Evolutionary conservation across 73 alveolate genomes (phyloP).

Genomic region (Durusdinium trenchii): DNA sequence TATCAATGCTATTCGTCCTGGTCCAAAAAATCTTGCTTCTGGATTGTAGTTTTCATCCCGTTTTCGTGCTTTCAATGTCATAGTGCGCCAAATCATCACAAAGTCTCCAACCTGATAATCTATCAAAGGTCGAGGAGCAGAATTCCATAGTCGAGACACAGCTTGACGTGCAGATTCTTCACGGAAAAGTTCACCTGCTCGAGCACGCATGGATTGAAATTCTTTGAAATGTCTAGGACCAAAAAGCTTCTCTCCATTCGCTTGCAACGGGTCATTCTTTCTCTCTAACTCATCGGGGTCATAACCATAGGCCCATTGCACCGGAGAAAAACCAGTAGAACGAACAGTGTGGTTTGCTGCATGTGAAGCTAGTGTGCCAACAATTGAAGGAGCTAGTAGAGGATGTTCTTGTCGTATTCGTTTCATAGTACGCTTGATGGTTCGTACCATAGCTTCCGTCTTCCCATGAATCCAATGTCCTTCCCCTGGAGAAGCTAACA

Average conservation of each 20-base stretch:
- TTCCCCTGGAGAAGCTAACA: conserved; percentile 36
- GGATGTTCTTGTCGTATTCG: conserved; percentile 7
- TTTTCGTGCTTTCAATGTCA: conserved; percentile 51
- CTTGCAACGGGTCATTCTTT: conserved; percentile 10
- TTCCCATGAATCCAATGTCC: conserved; percentile 59
- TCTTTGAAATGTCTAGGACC: conserved; percentile 12
- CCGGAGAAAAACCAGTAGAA: conserved; percentile 17
- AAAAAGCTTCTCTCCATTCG: background rate
- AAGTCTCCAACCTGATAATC: conserved; percentile 44
- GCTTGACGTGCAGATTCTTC: conserved; percentile 6
- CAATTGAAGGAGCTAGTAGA: background rate
- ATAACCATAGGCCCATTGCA: conserved; percentile 66
- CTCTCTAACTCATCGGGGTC: conserved; percentile 19
- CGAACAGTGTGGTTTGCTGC: conserved; percentile 26
- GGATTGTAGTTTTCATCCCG: conserved; percentile 4
- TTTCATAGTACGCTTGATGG: conserved; percentile 9
- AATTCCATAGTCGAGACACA: conserved; percentile 19
- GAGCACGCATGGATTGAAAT: background rate
- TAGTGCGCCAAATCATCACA: conserved; percentile 44
- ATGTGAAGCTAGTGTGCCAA: background rate
- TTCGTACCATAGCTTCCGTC: conserved; percentile 22
- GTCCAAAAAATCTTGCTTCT: conserved; percentile 22
- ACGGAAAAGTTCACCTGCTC: background rate
- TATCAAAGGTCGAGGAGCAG: background rate
- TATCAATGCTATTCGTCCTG: conserved; percentile 22